Percentiles rank a stretch among this genome's conserved stretches.
These are phyloP conservation scores for Salvia hispanica DNA, from an alignment of 257 asterid genomes.

Conservation along the genomic window DNA sequence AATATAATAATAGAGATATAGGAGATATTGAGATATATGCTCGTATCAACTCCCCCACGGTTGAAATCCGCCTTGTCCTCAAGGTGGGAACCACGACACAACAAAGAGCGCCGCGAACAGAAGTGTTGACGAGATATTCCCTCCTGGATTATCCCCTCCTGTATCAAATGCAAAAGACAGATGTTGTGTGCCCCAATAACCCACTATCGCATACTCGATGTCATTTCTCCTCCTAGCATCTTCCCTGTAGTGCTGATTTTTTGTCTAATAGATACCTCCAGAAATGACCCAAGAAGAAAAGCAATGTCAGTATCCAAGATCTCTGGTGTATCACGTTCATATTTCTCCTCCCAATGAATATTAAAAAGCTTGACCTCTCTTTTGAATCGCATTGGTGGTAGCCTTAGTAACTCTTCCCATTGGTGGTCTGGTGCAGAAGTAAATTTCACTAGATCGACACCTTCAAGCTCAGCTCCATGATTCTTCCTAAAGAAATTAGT, in stretches of 20 bases:
- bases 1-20: no score
- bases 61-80: no score
- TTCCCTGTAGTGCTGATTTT: slow-evolving; percentile 67
- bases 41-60: no score
- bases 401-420: slow-evolving; percentile 88
- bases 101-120: no score
- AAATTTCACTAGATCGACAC: slow-evolving; percentile 54
- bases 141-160: no score
- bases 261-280: slow-evolving; percentile 94
- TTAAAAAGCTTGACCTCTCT: slow-evolving; percentile 76
- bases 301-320: slow-evolving; percentile 60
- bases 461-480: slow-evolving; percentile 52
- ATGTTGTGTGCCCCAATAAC: no score
- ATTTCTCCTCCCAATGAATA: slow-evolving; percentile 86
- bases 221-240: no score
- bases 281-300: slow-evolving; percentile 81
- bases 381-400: slow-evolving; percentile 85
- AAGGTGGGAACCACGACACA: no score
- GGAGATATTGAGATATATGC: no score
- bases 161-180: no score
- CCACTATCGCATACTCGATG: no score
- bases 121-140: no score
- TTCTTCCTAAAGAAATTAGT: slow-evolving; percentile 66
- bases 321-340: slow-evolving; percentile 69
- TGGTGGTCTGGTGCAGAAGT: slow-evolving; percentile 58